A percentile compares a stretch with the other conserved stretches of the same genome.
These are phyloP conservation scores for Rhizopogon vesiculosus DNA, from an alignment of 768 basidiomycete species.

Conservation along the genomic window DNA sequence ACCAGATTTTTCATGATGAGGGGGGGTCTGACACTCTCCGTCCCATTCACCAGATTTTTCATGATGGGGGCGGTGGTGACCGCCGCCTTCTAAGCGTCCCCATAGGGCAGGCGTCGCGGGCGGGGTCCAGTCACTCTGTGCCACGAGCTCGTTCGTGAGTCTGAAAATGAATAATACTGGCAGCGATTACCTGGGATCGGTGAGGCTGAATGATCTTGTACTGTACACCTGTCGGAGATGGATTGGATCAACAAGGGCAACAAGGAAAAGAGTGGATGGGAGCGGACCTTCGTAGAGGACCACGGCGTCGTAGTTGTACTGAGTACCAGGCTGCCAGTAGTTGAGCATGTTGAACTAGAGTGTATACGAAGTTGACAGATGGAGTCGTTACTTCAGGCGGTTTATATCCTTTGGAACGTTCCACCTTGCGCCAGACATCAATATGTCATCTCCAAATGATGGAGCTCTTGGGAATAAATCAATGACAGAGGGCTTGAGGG, in stretches of 20 bases:
- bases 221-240: constrained; percentile 29
- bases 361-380: neutral
- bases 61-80: constrained; percentile 15
- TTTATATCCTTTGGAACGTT: neutral
- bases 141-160: constrained; percentile 1
- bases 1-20: constrained; percentile 10
- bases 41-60: constrained; percentile 13
- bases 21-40: constrained; percentile 10
- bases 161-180: neutral
- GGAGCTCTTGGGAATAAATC: neutral
- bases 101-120: constrained; percentile 59
- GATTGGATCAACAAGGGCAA: constrained; percentile 5
- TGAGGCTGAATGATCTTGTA: constrained; percentile 77
- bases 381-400: neutral
- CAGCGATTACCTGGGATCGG: constrained; percentile 51
- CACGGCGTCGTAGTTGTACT: constrained; percentile 49
- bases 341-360: constrained; percentile 30
- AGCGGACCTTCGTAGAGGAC: constrained; percentile 52
- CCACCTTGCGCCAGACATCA: neutral
- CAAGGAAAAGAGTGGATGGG: neutral
- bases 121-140: constrained; percentile 67
- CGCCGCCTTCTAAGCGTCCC: constrained; percentile 44
- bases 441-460: neutral
- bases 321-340: constrained; percentile 59
- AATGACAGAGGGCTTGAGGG: neutral